Conservation (phyloP, 2,329 filamentous ascomycete genomes). For the Zasmidium angulare region DNA sequence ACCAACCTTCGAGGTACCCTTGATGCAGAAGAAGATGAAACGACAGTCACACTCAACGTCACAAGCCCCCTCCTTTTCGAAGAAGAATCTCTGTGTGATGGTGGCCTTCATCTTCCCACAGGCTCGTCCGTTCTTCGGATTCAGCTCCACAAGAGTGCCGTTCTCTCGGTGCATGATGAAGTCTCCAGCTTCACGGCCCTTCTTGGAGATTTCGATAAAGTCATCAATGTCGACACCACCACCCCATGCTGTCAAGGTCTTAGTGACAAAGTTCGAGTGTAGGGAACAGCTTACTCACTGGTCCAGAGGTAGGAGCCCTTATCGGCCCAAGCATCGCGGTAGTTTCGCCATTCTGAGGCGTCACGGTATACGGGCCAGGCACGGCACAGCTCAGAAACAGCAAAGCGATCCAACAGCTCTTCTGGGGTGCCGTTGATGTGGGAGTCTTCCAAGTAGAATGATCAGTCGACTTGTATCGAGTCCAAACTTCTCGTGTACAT, state of each 20-base stretch:
- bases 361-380: background rate
- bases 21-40: conserved; percentile 28
- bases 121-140: conserved; percentile 39
- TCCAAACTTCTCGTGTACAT: background rate
- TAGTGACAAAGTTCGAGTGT: too few species aligned
- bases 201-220: conserved; percentile 43
- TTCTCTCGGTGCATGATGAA: conserved; percentile 49
- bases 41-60: conserved; percentile 50
- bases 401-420: background rate
- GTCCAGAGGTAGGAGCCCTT: conserved; percentile 1
- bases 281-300: background rate
- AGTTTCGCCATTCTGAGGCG: conserved; percentile 1
- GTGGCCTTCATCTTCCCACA: conserved; percentile 54
- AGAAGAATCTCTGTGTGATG: conserved; percentile 50
- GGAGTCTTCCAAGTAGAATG: background rate
- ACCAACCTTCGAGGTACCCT: conserved; percentile 21
- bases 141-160: conserved; percentile 46
- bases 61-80: conserved; percentile 41
- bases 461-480: background rate
- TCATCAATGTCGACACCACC: conserved; percentile 32
- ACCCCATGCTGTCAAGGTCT: background rate
- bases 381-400: background rate
- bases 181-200: conserved; percentile 44
- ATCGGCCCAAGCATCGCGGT: conserved; percentile 1
- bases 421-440: background rate